phyloP scores from a whole-genome alignment of 495 filamentous ascomycete species.

The Aspergillus conjunctus region DNA sequence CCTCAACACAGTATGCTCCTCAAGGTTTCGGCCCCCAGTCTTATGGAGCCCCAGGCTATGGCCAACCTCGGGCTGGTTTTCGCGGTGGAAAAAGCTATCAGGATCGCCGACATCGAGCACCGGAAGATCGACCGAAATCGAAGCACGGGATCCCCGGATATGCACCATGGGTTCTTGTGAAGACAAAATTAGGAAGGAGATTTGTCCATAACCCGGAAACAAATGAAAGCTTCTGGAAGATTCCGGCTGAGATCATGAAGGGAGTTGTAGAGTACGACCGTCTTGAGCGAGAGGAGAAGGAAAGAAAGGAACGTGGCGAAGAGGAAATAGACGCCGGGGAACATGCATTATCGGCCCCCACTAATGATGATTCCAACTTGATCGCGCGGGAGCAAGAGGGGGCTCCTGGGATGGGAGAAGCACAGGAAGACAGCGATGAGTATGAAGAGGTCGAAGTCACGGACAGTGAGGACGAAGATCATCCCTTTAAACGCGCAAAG shows the following conservation, averaged over 20 bases:
- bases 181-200: constrained; percentile 81
- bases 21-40: constrained; percentile 29
- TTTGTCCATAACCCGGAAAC: constrained; percentile 86
- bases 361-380: constrained; percentile 1
- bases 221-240: constrained; percentile 89
- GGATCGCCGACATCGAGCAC: constrained; percentile 59
- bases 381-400: constrained; percentile 14
- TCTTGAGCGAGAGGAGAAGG: constrained; percentile 52
- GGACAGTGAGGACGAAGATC: constrained; percentile 61
- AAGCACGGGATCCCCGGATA: constrained; percentile 77
- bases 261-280: constrained; percentile 74
- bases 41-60: constrained; percentile 26
- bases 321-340: constrained; percentile 34
- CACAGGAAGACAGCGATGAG: constrained; percentile 59
- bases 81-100: constrained; percentile 55
- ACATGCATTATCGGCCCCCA: constrained; percentile 9
- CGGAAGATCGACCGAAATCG: constrained; percentile 76
- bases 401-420: constrained; percentile 10
- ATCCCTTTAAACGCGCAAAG: constrained; percentile 65
- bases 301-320: constrained; percentile 45
- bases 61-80: constrained; percentile 40
- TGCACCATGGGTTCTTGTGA: constrained; percentile 89
- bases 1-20: constrained; percentile 45
- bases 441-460: constrained; percentile 91
- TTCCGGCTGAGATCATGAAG: constrained; percentile 79